Percentiles rank a stretch among this genome's conserved stretches.
phyloP scores from a whole-genome alignment of 2,329 filamentous ascomycete genomes.

The Coniochaeta sp. region DNA sequence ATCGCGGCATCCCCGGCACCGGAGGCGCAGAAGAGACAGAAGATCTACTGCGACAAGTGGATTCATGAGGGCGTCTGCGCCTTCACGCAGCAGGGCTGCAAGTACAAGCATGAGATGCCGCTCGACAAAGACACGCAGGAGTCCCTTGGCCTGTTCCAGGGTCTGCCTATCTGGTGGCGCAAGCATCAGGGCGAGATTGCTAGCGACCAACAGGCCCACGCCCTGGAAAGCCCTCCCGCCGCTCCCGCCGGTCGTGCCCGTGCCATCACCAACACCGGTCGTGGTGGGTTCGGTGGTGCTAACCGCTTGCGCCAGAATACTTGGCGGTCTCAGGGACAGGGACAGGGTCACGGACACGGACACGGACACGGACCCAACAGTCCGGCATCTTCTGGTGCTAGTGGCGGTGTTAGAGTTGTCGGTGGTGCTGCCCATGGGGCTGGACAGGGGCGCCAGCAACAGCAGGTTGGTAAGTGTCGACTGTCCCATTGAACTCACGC shows the following conservation, averaged over 20 bases:
- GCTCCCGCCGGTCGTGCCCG: neutral
- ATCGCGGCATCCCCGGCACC: slow-evolving; percentile 19
- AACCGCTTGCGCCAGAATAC: neutral
- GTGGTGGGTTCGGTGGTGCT: neutral
- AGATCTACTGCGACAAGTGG: slow-evolving; percentile 86
- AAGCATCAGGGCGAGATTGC: slow-evolving; percentile 40
- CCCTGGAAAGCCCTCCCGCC: neutral
- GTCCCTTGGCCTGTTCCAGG: slow-evolving; percentile 62
- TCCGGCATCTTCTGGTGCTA: neutral
- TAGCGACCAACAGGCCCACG: slow-evolving; percentile 10
- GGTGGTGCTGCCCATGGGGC: neutral
- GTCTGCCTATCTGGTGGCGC: slow-evolving; percentile 54
- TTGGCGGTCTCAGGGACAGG: neutral
- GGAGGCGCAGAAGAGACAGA: slow-evolving; percentile 39
- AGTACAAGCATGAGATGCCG: slow-evolving; percentile 89
- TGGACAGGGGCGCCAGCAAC: neutral
- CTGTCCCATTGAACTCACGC: no score
- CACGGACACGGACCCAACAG: neutral
- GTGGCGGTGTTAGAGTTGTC: neutral
- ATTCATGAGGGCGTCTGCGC: slow-evolving; percentile 78
- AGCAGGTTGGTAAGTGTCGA: neutral
- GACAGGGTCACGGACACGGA: neutral
- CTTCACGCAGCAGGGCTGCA: slow-evolving; percentile 79
- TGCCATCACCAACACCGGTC: neutral
- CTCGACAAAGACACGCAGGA: slow-evolving; percentile 56